Conservation (phyloP, 352 stramenopile species). For the Halophytophthora batemanensis region DNA sequence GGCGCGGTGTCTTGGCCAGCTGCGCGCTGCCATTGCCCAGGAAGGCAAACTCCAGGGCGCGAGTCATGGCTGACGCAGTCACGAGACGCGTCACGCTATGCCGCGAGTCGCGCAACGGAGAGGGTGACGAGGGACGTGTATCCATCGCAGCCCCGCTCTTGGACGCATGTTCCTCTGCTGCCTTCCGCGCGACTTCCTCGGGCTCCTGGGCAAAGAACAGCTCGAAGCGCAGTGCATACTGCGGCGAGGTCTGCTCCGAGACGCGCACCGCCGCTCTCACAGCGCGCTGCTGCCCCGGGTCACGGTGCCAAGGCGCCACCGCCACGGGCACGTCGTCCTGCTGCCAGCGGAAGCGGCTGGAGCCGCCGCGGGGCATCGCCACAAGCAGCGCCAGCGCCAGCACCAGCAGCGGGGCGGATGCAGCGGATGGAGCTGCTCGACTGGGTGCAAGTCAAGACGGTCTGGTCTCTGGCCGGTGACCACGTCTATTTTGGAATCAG, state of each 20-base stretch:
- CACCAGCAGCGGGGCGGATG: too few relatives aligned
- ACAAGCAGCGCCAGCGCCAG: conserved; percentile 6
- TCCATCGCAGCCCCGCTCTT: conserved; percentile 2
- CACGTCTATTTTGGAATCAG: neutral
- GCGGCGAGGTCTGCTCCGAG: conserved; percentile 31
- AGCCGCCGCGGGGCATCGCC: conserved; percentile 3
- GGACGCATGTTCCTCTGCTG: neutral
- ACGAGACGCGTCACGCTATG: too few relatives aligned
- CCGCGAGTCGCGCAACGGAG: neutral
- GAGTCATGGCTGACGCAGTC: too few relatives aligned
- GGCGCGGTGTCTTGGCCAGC: too few relatives aligned
- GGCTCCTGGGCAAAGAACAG: conserved; percentile 3
- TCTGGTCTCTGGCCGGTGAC: neutral
- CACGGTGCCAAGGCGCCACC: conserved; percentile 21
- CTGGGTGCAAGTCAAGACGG: neutral
- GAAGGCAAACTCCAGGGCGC: too few relatives aligned
- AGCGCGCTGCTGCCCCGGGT: conserved; percentile 16
- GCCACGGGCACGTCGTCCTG: conserved; percentile 13
- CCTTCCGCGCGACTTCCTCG: neutral
- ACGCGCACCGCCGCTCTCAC: conserved; percentile 22
- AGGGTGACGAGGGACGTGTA: neutral
- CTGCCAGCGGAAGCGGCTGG: conserved; percentile 20
- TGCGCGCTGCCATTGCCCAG: too few relatives aligned
- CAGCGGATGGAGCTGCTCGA: too few relatives aligned
- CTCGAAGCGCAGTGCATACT: conserved; percentile 45